Evolutionary conservation across 192 early-diverging fungal species (phyloP).

Genomic region (Dissophora globulifera): DNA sequence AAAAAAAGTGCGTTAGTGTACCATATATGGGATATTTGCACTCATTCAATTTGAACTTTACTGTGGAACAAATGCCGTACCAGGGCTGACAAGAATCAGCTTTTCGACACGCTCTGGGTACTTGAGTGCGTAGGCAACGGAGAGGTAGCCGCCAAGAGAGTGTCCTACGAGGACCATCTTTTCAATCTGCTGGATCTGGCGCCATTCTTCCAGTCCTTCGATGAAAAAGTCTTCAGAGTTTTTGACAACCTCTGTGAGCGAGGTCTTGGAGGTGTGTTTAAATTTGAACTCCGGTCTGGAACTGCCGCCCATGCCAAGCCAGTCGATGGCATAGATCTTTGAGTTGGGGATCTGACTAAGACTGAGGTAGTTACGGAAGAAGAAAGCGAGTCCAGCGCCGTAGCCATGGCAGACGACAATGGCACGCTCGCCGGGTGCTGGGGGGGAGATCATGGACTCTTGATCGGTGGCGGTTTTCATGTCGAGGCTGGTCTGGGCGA

Average conservation of each 20-base stretch:
- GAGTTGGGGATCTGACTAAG: conserved; percentile 64
- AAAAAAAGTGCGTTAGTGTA: too few species aligned
- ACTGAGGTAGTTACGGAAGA: conserved; percentile 66
- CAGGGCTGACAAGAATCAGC: conserved; percentile 90
- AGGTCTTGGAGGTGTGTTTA: conserved; percentile 43
- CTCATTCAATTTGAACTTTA: too few species aligned
- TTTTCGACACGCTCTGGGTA: conserved; percentile 88
- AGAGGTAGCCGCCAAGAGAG: conserved; percentile 90
- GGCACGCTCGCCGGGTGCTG: conserved; percentile 42
- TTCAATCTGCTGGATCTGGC: conserved; percentile 78
- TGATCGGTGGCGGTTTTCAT: conserved; percentile 33
- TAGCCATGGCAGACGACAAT: conserved; percentile 84
- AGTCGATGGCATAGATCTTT: conserved; percentile 82
- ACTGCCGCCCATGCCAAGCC: conserved; percentile 95
- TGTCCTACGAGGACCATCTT: conserved; percentile 89
- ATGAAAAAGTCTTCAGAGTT: conserved; percentile 89
- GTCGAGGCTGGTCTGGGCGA: conserved; percentile 51
- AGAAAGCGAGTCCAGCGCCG: conserved; percentile 84
- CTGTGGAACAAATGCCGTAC: conserved; percentile 41
- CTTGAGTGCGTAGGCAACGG: conserved; percentile 84
- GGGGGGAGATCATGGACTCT: conserved; percentile 44
- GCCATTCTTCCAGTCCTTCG: conserved; percentile 90
- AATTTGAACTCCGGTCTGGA: conserved; percentile 77
- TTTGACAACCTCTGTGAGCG: conserved; percentile 60
- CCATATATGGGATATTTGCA: too few species aligned